A percentile compares a stretch with the other conserved stretches of the same genome.
Conservation (phyloP, 2,329 filamentous ascomycete species). For the Cytospora chrysosperma region DNA sequence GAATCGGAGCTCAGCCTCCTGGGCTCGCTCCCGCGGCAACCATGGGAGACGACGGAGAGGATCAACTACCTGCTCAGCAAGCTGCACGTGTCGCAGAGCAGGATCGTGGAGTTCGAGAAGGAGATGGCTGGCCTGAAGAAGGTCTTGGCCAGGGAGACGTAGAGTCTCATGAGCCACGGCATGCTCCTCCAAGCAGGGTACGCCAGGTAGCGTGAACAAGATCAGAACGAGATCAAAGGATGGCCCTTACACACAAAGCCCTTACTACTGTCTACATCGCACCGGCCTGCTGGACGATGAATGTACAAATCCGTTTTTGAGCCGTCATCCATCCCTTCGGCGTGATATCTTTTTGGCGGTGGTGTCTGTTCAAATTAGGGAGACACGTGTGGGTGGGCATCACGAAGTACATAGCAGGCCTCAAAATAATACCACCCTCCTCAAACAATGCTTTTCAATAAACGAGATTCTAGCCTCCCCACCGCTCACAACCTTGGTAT, state of each 20-base stretch:
- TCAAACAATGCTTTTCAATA: constrained; percentile 11
- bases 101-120: constrained; percentile 70
- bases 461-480: not conserved
- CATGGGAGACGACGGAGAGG: constrained; percentile 64
- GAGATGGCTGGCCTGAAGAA: constrained; percentile 73
- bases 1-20: constrained; percentile 74
- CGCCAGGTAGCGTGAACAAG: not conserved
- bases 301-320: no score
- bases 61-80: constrained; percentile 73
- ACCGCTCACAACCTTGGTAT: constrained; percentile 7
- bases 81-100: constrained; percentile 69
- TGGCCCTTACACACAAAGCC: not conserved
- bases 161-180: not conserved
- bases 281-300: not conserved
- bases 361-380: not conserved
- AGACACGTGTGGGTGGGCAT: not conserved
- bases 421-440: constrained; percentile 23
- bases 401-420: not conserved
- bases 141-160: constrained; percentile 49
- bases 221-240: no score
- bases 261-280: not conserved
- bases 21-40: constrained; percentile 68
- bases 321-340: not conserved
- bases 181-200: not conserved
- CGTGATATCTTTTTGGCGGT: not conserved